These are phyloP conservation scores for Diaporthe ampelina DNA, from an alignment of 2,329 filamentous ascomycete species.

Conservation along the genomic window DNA sequence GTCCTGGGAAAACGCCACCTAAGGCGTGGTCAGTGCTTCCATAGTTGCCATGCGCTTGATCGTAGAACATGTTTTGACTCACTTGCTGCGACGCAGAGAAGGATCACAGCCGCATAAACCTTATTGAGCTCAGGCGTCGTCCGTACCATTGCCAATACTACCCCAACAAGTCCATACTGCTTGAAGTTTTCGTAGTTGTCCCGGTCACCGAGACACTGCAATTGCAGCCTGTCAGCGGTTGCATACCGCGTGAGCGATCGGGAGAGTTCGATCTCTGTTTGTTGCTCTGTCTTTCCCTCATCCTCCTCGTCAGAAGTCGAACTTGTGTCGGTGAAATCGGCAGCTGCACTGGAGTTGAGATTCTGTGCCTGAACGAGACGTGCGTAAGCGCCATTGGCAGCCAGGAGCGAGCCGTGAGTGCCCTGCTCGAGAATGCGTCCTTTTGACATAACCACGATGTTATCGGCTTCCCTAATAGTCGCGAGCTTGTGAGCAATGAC, in stretches of 20 bases:
- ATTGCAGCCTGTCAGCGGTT: neutral
- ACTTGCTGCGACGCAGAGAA: constrained; percentile 22
- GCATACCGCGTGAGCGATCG: neutral
- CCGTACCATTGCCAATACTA: neutral
- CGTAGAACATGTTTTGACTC: neutral
- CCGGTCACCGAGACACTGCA: neutral
- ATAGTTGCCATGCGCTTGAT: neutral
- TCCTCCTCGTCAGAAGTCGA: constrained; percentile 37
- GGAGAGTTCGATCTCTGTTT: neutral
- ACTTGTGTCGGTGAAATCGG: neutral
- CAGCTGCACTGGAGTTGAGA: constrained; percentile 36
- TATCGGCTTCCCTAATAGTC: constrained; percentile 71
- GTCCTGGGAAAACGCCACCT: constrained; percentile 14
- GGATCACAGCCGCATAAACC: neutral
- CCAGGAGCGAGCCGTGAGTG: constrained; percentile 68
- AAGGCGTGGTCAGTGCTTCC: neutral
- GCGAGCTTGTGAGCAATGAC: constrained; percentile 72
- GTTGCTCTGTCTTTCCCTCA: neutral
- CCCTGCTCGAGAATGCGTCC: constrained; percentile 72
- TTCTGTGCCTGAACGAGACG: constrained; percentile 57
- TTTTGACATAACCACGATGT: constrained; percentile 72
- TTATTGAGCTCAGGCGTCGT: neutral
- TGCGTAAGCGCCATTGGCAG: constrained; percentile 62
- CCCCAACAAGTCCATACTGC: constrained; percentile 3
- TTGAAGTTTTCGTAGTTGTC: constrained; percentile 21